Conservation (phyloP, 805 yeast species). For the Huiozyma sinensis region DNA sequence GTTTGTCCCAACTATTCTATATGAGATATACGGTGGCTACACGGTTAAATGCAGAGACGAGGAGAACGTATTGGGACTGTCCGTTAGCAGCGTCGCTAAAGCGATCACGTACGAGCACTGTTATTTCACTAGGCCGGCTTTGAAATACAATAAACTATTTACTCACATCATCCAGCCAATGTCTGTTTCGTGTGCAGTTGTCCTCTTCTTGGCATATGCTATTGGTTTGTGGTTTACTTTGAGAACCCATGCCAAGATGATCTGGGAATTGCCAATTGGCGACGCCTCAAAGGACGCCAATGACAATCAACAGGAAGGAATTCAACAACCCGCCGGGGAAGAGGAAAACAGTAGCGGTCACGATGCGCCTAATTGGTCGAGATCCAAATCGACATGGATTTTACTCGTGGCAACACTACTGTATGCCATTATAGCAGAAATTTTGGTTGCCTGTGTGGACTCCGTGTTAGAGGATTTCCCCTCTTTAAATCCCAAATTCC, state of each 20-base stretch:
- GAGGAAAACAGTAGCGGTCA: slow-evolving; percentile 46
- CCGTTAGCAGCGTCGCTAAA: slow-evolving; percentile 38
- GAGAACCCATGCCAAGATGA: slow-evolving; percentile 91
- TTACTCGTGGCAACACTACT: slow-evolving; percentile 73
- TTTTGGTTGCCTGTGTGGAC: slow-evolving; percentile 86
- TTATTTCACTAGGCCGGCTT: slow-evolving; percentile 66
- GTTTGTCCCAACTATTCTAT: slow-evolving; percentile 85
- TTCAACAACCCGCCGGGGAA: slow-evolving; percentile 8
- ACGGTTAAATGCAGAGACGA: slow-evolving; percentile 50
- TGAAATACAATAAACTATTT: slow-evolving; percentile 60
- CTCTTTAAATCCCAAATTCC: slow-evolving; percentile 70
- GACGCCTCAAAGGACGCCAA: slow-evolving; percentile 14
- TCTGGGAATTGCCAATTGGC: slow-evolving; percentile 53
- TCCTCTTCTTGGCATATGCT: slow-evolving; percentile 71
- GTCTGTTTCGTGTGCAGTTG: slow-evolving; percentile 66
- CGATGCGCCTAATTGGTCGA: slow-evolving; percentile 96
- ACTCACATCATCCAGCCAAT: slow-evolving; percentile 67
- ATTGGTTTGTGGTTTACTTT: slow-evolving; percentile 89
- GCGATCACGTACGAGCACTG: slow-evolving; percentile 35
- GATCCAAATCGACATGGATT: slow-evolving; percentile 71
- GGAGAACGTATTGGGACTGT: slow-evolving; percentile 4
- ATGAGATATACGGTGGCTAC: slow-evolving; percentile 82
- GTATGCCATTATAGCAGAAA: slow-evolving; percentile 91
- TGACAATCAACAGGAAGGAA: slow-evolving; percentile 16
- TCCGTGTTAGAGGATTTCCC: slow-evolving; percentile 67